These are phyloP conservation scores for Ceratobasidium sp. DNA, from an alignment of 1,284 basidiomycete genomes.

Conservation along the genomic window DNA sequence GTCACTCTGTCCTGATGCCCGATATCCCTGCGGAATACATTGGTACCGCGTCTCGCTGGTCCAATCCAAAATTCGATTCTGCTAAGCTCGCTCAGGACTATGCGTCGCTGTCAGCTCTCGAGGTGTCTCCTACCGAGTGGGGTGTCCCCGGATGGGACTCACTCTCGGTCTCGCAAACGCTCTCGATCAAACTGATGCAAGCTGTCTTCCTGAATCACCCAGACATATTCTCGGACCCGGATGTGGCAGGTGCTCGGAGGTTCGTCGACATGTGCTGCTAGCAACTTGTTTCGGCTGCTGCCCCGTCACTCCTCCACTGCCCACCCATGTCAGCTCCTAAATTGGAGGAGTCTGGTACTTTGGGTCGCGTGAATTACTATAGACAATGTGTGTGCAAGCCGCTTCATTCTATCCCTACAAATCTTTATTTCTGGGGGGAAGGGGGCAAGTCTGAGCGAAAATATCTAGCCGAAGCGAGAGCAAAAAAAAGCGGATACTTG, in stretches of 20 bases:
- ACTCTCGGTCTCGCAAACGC: slow-evolving; percentile 4
- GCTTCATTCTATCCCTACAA: background rate
- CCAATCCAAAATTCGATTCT: background rate
- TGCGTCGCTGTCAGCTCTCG: background rate
- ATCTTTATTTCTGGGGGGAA: background rate
- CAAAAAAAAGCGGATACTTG: background rate
- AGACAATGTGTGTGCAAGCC: too few species aligned
- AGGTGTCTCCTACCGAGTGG: background rate
- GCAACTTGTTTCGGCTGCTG: slow-evolving; percentile 5
- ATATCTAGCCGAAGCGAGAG: too few species aligned
- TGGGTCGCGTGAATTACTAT: background rate
- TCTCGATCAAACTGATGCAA: background rate
- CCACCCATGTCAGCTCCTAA: background rate
- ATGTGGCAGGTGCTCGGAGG: background rate
- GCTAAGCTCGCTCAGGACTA: background rate
- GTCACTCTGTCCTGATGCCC: background rate
- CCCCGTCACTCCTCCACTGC: background rate
- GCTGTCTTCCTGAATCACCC: background rate
- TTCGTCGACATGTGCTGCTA: background rate
- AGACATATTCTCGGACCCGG: slow-evolving; percentile 7
- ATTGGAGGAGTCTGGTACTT: background rate
- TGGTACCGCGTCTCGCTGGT: slow-evolving; percentile 5
- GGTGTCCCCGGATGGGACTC: background rate
- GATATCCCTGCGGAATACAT: background rate
- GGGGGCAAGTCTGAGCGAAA: background rate